phyloP scores from a whole-genome alignment of 2,329 filamentous ascomycete genomes.

The Nakataea oryzae region DNA sequence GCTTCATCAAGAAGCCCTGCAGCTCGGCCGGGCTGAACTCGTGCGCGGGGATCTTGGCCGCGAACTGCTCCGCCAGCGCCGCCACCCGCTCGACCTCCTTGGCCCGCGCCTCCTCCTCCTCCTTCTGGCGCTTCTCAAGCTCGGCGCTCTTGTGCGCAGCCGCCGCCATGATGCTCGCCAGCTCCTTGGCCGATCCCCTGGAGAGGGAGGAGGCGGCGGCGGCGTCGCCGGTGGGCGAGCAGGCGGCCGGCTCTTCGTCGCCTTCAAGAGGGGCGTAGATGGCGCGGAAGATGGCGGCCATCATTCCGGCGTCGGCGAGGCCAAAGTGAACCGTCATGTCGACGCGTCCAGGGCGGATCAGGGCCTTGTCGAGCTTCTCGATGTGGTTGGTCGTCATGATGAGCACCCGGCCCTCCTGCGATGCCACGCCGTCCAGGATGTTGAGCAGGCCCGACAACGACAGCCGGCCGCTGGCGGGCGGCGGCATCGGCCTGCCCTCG shows the following conservation, averaged over 20 bases:
- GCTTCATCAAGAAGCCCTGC: constrained; percentile 45
- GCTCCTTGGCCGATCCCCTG: neutral
- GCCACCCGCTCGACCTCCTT: constrained; percentile 30
- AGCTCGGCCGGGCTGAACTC: constrained; percentile 52
- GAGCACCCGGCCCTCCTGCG: constrained; percentile 51
- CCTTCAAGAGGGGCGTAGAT: constrained; percentile 44
- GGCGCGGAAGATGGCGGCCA: constrained; percentile 42
- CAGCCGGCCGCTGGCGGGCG: constrained; percentile 26
- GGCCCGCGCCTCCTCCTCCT: constrained; percentile 19
- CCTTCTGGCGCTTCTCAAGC: constrained; percentile 11
- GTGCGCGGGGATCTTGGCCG: constrained; percentile 36
- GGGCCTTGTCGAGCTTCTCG: constrained; percentile 49
- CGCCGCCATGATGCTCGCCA: neutral
- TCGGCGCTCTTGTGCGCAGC: constrained; percentile 14
- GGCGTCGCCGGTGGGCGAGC: constrained; percentile 5
- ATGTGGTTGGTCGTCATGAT: constrained; percentile 58
- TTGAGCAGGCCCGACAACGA: constrained; percentile 72
- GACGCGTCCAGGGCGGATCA: constrained; percentile 52
- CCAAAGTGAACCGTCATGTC: constrained; percentile 50
- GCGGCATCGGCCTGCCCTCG: constrained; percentile 13
- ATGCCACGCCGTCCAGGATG: constrained; percentile 64
- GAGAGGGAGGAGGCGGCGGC: neutral
- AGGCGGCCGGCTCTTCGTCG: constrained; percentile 21
- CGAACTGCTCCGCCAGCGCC: constrained; percentile 36
- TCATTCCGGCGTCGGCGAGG: constrained; percentile 41